Evolutionary conservation across 2,329 filamentous ascomycete species (phyloP).

Genomic region (Septoria petroselini): DNA sequence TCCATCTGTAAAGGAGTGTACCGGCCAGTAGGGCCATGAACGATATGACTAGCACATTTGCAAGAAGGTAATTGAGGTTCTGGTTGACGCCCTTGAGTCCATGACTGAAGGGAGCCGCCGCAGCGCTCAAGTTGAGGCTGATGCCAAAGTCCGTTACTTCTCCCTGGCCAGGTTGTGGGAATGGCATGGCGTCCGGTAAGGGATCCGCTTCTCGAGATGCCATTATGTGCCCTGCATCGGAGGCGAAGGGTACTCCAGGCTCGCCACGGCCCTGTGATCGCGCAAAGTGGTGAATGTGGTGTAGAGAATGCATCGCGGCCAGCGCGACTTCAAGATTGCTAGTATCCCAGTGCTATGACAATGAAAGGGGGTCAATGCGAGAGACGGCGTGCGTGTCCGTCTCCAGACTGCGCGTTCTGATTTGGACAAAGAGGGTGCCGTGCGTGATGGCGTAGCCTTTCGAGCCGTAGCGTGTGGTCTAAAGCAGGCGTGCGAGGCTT

Average conservation of each 20-base stretch:
- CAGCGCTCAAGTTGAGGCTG: constrained; percentile 22
- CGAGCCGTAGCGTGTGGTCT: background rate
- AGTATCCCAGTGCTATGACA: constrained; percentile 7
- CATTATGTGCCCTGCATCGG: constrained; percentile 23
- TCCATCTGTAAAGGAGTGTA: constrained; percentile 44
- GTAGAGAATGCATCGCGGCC: constrained; percentile 25
- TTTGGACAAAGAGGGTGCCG: background rate
- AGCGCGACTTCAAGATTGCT: constrained; percentile 18
- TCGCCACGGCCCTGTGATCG: constrained; percentile 12
- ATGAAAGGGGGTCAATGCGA: constrained; percentile 15
- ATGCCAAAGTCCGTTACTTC: constrained; percentile 21
- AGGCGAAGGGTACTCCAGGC: constrained; percentile 11
- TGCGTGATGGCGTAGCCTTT: background rate
- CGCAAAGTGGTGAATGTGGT: constrained; percentile 27
- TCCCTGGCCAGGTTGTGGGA: constrained; percentile 7
- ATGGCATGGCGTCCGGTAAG: constrained; percentile 20
- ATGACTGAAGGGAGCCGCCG: constrained; percentile 35
- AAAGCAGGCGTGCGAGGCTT: background rate
- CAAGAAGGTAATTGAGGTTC: constrained; percentile 47
- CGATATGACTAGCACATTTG: constrained; percentile 42
- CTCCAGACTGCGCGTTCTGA: background rate
- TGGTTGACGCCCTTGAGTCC: constrained; percentile 51
- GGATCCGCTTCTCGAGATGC: constrained; percentile 22
- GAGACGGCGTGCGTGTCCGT: constrained; percentile 2
- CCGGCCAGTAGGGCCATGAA: constrained; percentile 40